These are phyloP conservation scores for Dendrothele bispora DNA, from an alignment of 768 basidiomycete species.

Conservation along the genomic window DNA sequence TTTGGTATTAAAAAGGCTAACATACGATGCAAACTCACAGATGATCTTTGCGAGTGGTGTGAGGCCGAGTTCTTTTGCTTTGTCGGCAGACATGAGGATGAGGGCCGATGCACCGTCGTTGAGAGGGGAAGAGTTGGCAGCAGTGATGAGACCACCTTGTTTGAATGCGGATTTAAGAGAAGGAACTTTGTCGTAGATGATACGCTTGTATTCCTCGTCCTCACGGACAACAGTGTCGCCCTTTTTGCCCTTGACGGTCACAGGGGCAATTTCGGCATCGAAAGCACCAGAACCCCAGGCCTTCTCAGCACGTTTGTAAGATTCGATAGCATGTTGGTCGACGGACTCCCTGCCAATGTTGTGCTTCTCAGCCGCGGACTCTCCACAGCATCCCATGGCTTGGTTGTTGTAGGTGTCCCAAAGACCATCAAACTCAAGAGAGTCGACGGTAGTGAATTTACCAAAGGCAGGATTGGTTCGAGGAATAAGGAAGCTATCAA, in stretches of 20 bases:
- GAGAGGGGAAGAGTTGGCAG: constrained; percentile 93
- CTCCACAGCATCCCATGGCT: constrained; percentile 98
- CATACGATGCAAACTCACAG: constrained; percentile 67
- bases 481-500: constrained; percentile 71
- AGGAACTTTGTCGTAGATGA: constrained; percentile 93
- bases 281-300: constrained; percentile 90
- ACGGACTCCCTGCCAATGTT: constrained; percentile 83
- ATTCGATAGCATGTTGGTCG: constrained; percentile 91
- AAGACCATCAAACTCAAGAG: constrained; percentile 89
- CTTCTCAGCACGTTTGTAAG: constrained; percentile 89
- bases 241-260: constrained; percentile 92
- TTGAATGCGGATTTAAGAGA: constrained; percentile 88
- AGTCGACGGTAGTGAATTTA: constrained; percentile 84
- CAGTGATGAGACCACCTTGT: constrained; percentile 86
- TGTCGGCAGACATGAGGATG: constrained; percentile 91
- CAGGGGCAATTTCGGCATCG: constrained; percentile 83
- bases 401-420: constrained; percentile 98
- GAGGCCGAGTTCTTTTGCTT: constrained; percentile 86
- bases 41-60: constrained; percentile 93
- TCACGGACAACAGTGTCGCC: constrained; percentile 86
- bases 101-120: constrained; percentile 97
- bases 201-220: constrained; percentile 98
- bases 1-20: constrained; percentile 1
- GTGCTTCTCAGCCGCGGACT: constrained; percentile 79
- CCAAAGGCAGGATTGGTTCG: constrained; percentile 85